Base-by-base conservation (phyloP, 176 grass and related monocot species). In the Hsuehochloa calcarea region DNA sequence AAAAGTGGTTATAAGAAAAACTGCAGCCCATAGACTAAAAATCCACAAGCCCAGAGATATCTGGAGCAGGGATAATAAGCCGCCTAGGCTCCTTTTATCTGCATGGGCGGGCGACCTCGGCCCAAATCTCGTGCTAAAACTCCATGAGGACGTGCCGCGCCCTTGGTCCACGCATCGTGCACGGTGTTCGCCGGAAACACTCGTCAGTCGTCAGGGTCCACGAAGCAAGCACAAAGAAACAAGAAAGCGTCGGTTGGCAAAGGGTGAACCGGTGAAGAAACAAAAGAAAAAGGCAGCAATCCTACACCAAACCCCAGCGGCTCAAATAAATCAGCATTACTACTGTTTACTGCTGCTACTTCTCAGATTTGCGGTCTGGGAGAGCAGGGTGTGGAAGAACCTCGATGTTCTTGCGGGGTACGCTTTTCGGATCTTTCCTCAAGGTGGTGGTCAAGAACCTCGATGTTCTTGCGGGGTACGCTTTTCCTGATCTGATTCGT, bases 391-490 rank as follows among this genome's bases (percentile, higher is more conserved):
- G 52, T 34, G 59, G 46, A 26, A 45, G 69, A 15, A 97, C 85
- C 67, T 97, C 15, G 95, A 97, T 77, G 85, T 95, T 85, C 92
- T 97, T 82, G 90, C 89, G 25, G 95, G 92, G 92, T 97, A n/a
- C n/a, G n/a, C n/a, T n/a, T n/a, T n/a, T n/a, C n/a, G 31, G 31
- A 34, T 34, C 31, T 34, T 34, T 34, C 31, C 31, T 29, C 29
- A 29, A 29, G 29, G 29, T 29, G 29, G 29, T 29, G 29, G 29
- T 29, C 29, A 26, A 45, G 69, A 15, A 29, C 29, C 29, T 34
- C 31, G 31, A 34, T 34, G 31, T 3, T 34, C 31, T 97, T 82
- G 90, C 88, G 23, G 95, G 92, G 92, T 97, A 97, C 64, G 77
- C 60, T 47, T 19, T 68, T 75, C 51, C 39, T 84, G 44, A 87